phyloP scores from a whole-genome alignment of 1,284 basidiomycete genomes.

The Psilocybe mexicana region DNA sequence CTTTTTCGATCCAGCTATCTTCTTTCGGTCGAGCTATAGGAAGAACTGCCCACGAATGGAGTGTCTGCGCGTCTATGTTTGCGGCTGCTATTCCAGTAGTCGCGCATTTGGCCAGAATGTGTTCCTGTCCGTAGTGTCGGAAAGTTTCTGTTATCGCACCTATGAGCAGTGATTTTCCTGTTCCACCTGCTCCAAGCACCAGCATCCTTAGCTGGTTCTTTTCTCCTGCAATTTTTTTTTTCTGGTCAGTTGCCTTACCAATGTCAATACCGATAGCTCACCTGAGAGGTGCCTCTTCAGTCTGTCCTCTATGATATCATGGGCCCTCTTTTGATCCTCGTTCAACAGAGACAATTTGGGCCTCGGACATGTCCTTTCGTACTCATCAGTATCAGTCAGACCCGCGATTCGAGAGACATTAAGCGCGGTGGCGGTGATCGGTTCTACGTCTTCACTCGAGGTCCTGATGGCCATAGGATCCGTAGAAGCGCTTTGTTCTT shows the following conservation, averaged over 20 bases:
- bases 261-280: background rate
- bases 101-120: slow-evolving; percentile 28
- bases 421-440: too few relatives aligned
- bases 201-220: slow-evolving; percentile 21
- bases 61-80: slow-evolving; percentile 31
- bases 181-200: slow-evolving; percentile 29
- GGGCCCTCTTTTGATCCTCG: slow-evolving; percentile 8
- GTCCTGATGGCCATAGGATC: too few relatives aligned
- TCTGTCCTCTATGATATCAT: slow-evolving; percentile 15
- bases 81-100: slow-evolving; percentile 36
- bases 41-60: slow-evolving; percentile 27
- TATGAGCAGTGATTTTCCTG: slow-evolving; percentile 36
- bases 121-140: background rate
- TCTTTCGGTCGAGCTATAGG: background rate
- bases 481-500: too few relatives aligned
- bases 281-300: background rate
- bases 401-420: background rate
- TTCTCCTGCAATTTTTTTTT: too few relatives aligned
- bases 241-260: background rate
- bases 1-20: background rate
- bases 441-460: too few relatives aligned
- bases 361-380: background rate
- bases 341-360: slow-evolving; percentile 2
- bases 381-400: background rate
- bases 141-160: slow-evolving; percentile 30